Percentiles rank a stretch among this genome's conserved stretches.
Evolutionary conservation across 176 grass and related monocot species (phyloP).

Genomic region (Carex kokanica): DNA sequence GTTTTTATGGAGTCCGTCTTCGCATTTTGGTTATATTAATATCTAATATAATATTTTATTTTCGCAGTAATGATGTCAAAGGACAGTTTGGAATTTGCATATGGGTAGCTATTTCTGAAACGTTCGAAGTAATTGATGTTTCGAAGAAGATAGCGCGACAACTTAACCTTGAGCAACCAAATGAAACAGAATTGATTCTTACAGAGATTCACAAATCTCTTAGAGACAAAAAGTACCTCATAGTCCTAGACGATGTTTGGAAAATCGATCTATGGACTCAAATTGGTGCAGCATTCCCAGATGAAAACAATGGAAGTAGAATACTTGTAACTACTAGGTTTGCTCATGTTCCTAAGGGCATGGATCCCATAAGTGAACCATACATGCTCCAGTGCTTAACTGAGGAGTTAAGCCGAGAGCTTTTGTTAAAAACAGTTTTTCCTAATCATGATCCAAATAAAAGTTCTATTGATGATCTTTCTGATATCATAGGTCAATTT

Average conservation of each 20-base stretch:
- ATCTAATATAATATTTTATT: not conserved
- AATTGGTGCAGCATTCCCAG: not conserved
- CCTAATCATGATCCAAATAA: too few species aligned
- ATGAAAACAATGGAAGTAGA: not conserved
- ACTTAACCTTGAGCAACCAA: not conserved
- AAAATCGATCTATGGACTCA: not conserved
- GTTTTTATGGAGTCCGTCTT: too few species aligned
- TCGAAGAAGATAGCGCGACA: not conserved
- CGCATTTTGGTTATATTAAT: too few species aligned
- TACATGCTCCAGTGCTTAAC: not conserved
- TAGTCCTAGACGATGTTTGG: not conserved
- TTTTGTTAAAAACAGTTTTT: too few species aligned
- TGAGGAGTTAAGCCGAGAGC: too few species aligned
- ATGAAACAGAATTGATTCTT: not conserved
- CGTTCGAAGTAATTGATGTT: not conserved
- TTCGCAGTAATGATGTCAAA: not conserved
- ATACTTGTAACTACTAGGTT: constrained; percentile 6
- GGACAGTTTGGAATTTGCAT: not conserved
- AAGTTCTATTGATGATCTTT: too few species aligned
- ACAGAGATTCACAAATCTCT: not conserved
- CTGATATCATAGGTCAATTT: too few species aligned
- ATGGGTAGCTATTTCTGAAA: not conserved
- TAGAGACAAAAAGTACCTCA: not conserved
- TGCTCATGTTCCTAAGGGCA: not conserved
- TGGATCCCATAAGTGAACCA: not conserved